Percentiles rank a stretch among this genome's conserved stretches.
phyloP scores from a whole-genome alignment of 2,329 filamentous ascomycete species.

The Ascochyta clinopodiicola region DNA sequence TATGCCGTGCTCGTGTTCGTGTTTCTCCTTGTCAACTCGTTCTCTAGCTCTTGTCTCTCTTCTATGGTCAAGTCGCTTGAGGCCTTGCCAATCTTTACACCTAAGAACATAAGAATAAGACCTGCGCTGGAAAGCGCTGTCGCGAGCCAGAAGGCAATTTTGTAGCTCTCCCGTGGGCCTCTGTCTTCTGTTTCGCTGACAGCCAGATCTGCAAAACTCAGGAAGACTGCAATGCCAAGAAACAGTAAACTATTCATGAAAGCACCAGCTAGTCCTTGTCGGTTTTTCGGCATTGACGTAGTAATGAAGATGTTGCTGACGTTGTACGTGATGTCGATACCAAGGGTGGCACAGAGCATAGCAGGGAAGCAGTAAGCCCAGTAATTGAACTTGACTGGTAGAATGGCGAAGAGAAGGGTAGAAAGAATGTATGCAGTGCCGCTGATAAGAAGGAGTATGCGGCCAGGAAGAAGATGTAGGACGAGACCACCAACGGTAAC shows the following conservation, averaged over 20 bases:
- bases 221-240: constrained; percentile 45
- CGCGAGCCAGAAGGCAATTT: constrained; percentile 48
- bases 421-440: constrained; percentile 40
- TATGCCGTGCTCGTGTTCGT: constrained; percentile 12
- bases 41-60: constrained; percentile 40
- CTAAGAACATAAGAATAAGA: constrained; percentile 44
- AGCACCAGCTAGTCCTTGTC: constrained; percentile 46
- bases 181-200: constrained; percentile 41
- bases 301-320: constrained; percentile 49
- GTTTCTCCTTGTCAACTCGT: constrained; percentile 33
- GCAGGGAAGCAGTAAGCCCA: constrained; percentile 50
- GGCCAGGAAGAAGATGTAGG: constrained; percentile 45
- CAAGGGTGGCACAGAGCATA: constrained; percentile 54
- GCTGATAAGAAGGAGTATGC: constrained; percentile 40
- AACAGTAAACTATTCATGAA: constrained; percentile 47
- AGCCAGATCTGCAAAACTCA: constrained; percentile 46
- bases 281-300: constrained; percentile 41
- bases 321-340: constrained; percentile 48
- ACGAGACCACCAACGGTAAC: constrained; percentile 43
- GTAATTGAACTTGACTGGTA: constrained; percentile 42
- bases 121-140: constrained; percentile 38
- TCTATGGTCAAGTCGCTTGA: constrained; percentile 44
- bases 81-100: constrained; percentile 48
- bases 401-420: constrained; percentile 44
- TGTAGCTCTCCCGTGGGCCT: constrained; percentile 43